Evolutionary conservation across 1,284 basidiomycete species (phyloP), one percentile per base, ranked within the genome.

Genomic region (Stygiomarasmius scandens): DNA sequence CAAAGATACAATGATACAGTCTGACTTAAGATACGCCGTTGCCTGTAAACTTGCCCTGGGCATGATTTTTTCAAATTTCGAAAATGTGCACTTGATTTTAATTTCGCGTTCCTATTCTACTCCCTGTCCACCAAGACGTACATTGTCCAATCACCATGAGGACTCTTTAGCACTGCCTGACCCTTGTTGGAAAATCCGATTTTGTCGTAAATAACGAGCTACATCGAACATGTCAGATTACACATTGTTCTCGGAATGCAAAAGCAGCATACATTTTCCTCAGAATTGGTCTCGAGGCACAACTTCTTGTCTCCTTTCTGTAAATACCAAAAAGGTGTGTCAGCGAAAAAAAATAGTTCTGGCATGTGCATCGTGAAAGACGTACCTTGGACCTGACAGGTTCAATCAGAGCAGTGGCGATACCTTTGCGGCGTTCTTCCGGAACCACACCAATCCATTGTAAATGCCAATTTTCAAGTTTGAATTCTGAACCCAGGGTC

Each of bases 381-480:
- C 34, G 16, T 16, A 52, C 50, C 50, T 52, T 43, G 10, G 16
- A 10, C 14, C 36, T 23, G 32, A 52, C 36, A 3, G 16, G 8
- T 5, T 56, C 19, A 34, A 62, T 61, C 34, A 62, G 43, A n/a
- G 49, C 61, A 23, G 22, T 49, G 2, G 11, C 61, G 48, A 62
- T 45, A 6, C 61, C 59, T 16, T 57, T 51, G 2, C 47, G 6
- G 19, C 54, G 55, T 32, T 61, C 43, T 24, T 60, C 52, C 4
- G 56, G 51, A 14, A 43, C 20, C 23, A 62, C 61, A 14, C 55
- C 61, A 22, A 62, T 19, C 38, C 36, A 14, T 48, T 61, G 59
- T 16, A 62, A 47, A 52, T 61, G 60, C 61, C 61, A 62, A 16
- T 45, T 41, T 14, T n/a, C 44, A 14, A 27, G 47, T 47, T 61